These are phyloP conservation scores for Chlamydomonas applanata DNA, from an alignment of 139 green algal genomes.

Conservation along the genomic window DNA sequence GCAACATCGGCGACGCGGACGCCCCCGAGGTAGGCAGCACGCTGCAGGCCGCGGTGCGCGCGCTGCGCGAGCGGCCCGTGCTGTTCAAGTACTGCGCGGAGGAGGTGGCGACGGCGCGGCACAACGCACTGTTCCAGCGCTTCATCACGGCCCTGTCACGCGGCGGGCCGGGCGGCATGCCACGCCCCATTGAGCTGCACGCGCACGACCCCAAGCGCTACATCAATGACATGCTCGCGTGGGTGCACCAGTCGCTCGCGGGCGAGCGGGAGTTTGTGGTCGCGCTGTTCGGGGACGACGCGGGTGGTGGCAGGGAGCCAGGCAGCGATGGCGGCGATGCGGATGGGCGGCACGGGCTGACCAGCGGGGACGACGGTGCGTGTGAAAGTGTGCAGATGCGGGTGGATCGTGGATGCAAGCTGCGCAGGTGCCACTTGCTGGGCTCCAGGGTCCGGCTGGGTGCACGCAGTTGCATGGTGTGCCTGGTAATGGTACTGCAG, in stretches of 20 bases:
- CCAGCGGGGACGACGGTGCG: no score
- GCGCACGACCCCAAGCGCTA: constrained; percentile 89
- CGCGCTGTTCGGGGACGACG: constrained; percentile 79
- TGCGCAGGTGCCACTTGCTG: no score
- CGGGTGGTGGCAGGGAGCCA: background rate
- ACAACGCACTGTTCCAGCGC: constrained; percentile 91
- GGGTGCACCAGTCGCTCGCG: constrained; percentile 91
- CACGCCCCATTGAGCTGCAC: constrained; percentile 95
- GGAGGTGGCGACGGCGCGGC: constrained; percentile 85
- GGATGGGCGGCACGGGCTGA: no score
- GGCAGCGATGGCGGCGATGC: no score
- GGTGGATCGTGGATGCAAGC: no score
- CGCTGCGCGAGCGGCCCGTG: constrained; percentile 82
- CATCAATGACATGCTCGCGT: constrained; percentile 95
- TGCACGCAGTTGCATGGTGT: no score
- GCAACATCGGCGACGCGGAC: constrained; percentile 81
- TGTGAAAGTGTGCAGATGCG: no score
- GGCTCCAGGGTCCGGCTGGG: no score
- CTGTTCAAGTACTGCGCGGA: constrained; percentile 96
- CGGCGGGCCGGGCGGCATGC: constrained; percentile 79
- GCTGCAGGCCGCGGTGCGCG: constrained; percentile 75
- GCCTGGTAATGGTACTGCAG: no score
- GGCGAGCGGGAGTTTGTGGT: constrained; percentile 88
- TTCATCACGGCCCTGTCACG: constrained; percentile 90
- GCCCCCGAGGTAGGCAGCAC: constrained; percentile 78